These are phyloP conservation scores for Remersonia thermophila DNA, from an alignment of 2,329 filamentous ascomycete species.

Conservation along the genomic window DNA sequence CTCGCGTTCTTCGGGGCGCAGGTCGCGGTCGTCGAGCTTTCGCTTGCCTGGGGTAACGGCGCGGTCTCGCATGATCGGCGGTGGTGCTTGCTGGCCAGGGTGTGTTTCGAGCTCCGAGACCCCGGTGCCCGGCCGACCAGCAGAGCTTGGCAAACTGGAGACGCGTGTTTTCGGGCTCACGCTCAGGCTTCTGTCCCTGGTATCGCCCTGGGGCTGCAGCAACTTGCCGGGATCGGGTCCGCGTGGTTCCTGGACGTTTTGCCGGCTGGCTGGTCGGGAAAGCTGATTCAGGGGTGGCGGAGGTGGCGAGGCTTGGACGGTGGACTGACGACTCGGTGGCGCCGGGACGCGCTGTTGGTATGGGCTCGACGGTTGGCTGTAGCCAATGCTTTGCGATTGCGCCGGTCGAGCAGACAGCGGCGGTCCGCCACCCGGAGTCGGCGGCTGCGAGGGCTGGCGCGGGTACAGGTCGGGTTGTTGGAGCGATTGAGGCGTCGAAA, in stretches of 20 bases:
- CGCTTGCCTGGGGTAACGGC: slow-evolving; percentile 31
- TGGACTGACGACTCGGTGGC: slow-evolving; percentile 25
- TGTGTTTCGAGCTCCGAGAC: slow-evolving; percentile 18
- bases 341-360: slow-evolving; percentile 40
- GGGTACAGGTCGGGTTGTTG: slow-evolving; percentile 25
- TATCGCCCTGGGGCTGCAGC: slow-evolving; percentile 39
- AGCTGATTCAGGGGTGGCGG: slow-evolving; percentile 25
- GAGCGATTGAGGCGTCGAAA: slow-evolving; percentile 31
- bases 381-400: slow-evolving; percentile 15
- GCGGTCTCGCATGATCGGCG: slow-evolving; percentile 18
- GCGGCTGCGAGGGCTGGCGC: slow-evolving; percentile 40
- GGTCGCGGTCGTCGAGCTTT: slow-evolving; percentile 35
- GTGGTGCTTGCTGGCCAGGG: slow-evolving; percentile 8
- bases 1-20: slow-evolving; percentile 40
- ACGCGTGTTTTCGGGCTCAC: slow-evolving; percentile 67
- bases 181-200: slow-evolving; percentile 59
- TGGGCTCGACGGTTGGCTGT: slow-evolving; percentile 45
- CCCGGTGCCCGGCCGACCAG: slow-evolving; percentile 22
- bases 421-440: slow-evolving; percentile 40
- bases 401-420: slow-evolving; percentile 27
- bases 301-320: slow-evolving; percentile 23
- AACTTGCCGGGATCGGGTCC: slow-evolving; percentile 26
- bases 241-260: too few relatives aligned
- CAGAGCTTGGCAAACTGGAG: slow-evolving; percentile 36
- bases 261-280: slow-evolving; percentile 8